Evolutionary conservation across 805 yeast species (phyloP).

Genomic region (Ogataea siamensis): DNA sequence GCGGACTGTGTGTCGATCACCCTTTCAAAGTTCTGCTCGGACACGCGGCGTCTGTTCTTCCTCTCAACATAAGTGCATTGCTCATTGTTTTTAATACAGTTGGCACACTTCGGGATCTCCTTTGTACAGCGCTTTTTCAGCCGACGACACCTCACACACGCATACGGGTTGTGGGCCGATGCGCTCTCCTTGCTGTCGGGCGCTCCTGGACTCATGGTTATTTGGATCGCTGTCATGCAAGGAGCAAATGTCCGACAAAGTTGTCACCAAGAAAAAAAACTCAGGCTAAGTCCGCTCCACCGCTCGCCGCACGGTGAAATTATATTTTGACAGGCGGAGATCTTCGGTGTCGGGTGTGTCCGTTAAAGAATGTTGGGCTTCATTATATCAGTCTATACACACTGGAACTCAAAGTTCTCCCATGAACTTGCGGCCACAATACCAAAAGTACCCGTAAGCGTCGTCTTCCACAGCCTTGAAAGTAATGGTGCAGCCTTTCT

Average conservation of each 20-base stretch:
- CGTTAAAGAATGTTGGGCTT: background rate
- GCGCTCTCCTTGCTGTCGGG: background rate
- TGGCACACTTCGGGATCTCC: conserved; percentile 41
- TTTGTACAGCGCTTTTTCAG: conserved; percentile 50
- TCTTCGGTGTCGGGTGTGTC: background rate
- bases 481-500: conserved; percentile 61
- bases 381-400: too few relatives aligned
- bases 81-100: conserved; percentile 40
- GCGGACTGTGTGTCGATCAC: background rate
- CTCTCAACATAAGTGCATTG: conserved; percentile 44
- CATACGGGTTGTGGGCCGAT: conserved; percentile 22
- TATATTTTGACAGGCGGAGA: conserved; percentile 9
- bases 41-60: conserved; percentile 25
- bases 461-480: conserved; percentile 49
- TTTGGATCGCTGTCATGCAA: background rate
- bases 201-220: background rate
- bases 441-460: conserved; percentile 57
- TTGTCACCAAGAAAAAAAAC: background rate
- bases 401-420: conserved; percentile 10
- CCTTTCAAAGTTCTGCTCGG: conserved; percentile 4
- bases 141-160: conserved; percentile 48
- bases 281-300: conserved; percentile 2
- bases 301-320: conserved; percentile 6
- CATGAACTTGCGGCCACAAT: conserved; percentile 46
- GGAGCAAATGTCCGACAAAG: conserved; percentile 9